phyloP scores from a whole-genome alignment of 176 grass and related monocot genomes.

The Carex parvula region DNA sequence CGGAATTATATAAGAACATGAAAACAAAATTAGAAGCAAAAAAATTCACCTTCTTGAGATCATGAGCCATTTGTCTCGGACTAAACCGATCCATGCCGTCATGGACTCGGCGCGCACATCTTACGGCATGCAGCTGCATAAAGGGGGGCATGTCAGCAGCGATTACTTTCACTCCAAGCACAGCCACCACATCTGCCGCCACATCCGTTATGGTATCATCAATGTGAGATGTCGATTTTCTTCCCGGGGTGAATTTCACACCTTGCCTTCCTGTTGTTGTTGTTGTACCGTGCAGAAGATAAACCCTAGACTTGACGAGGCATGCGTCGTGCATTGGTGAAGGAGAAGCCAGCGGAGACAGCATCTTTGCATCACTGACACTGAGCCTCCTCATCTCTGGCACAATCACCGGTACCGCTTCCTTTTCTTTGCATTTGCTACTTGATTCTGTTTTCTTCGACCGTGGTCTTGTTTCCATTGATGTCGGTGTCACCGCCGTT shows the following conservation, averaged over 20 bases:
- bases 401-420: not conserved
- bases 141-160: constrained; percentile 67
- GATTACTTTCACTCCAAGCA: constrained; percentile 62
- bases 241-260: constrained; percentile 32
- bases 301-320: constrained; percentile 38
- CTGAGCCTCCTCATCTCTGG: constrained; percentile 24
- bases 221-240: constrained; percentile 69
- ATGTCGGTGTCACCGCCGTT: not conserved
- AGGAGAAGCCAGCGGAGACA: not conserved
- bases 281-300: constrained; percentile 11
- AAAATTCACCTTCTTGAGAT: constrained; percentile 65
- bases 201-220: constrained; percentile 40
- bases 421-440: constrained; percentile 18
- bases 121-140: constrained; percentile 74
- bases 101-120: constrained; percentile 56
- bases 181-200: constrained; percentile 37
- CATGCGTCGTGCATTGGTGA: constrained; percentile 29
- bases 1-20: not conserved
- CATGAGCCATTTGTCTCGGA: constrained; percentile 76
- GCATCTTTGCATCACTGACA: constrained; percentile 1
- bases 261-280: constrained; percentile 13
- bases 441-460: constrained; percentile 10
- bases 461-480: not conserved
- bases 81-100: constrained; percentile 66
- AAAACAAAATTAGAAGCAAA: not conserved